Evolutionary conservation across 1,139 yeast species (phyloP).

Genomic region (Debaryomyces fabryi): DNA sequence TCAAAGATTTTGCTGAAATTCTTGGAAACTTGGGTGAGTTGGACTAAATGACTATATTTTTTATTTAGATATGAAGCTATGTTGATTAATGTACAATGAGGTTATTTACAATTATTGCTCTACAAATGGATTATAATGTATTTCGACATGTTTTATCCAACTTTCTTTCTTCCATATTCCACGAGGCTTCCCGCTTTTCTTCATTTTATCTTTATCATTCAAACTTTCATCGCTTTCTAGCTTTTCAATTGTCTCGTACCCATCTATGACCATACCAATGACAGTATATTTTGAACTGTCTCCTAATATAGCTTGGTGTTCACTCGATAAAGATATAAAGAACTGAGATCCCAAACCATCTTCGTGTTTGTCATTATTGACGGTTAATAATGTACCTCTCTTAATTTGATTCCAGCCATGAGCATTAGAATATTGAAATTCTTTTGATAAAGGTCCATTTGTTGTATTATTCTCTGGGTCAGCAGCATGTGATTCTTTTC

Average conservation of each 20-base stretch:
- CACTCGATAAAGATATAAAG: conserved; percentile 22
- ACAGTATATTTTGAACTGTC: conserved; percentile 16
- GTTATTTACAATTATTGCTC: not conserved
- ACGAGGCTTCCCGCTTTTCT: conserved; percentile 23
- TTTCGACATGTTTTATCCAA: conserved; percentile 23
- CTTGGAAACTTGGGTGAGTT: conserved; percentile 46
- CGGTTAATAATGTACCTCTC: conserved; percentile 22
- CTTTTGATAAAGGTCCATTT: not conserved
- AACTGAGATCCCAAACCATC: conserved; percentile 25
- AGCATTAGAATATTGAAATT: not conserved
- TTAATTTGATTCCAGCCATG: conserved; percentile 4
- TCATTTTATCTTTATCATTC: conserved; percentile 11
- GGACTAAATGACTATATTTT: conserved; percentile 13
- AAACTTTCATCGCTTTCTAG: conserved; percentile 18
- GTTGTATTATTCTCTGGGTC: conserved; percentile 7
- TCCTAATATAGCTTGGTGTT: conserved; percentile 15
- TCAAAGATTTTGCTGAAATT: conserved; percentile 49
- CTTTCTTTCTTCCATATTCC: conserved; percentile 23
- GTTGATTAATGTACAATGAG: not conserved
- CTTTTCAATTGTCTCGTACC: conserved; percentile 19
- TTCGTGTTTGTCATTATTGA: conserved; percentile 14
- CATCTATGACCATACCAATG: conserved; percentile 25
- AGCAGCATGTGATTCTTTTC: conserved; percentile 31
- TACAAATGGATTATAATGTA: conserved; percentile 24
- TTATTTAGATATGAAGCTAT: not conserved